Base-by-base conservation (phyloP, 1,284 basidiomycete genomes). In the Naganishia liquefaciens region DNA sequence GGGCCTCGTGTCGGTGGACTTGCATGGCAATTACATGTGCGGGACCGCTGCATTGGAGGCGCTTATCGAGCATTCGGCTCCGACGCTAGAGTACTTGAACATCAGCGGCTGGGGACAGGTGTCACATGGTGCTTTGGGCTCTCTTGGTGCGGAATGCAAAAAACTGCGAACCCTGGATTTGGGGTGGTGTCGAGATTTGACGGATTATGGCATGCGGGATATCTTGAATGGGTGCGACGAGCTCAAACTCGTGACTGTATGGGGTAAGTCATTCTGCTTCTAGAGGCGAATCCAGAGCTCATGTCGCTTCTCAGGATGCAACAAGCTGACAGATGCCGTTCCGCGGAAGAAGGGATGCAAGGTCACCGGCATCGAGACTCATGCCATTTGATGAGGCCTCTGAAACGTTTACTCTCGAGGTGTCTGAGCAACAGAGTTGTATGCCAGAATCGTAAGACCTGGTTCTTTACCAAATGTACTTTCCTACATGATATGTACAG, bases 181-280 rank as follows among this genome's bases (percentile, higher is more conserved):
- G 6, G 88, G 93, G 1, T 99, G 91, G 84, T 94, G 93, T 69
- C 81, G 95, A 47, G 83, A 85, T 42, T 83, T 91, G 37, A 89
- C 94, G 69, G 90, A 99, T 76, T 92, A 88, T 72, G 81, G 89
- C 1, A 77, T 98, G 67, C 88, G 90, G 75, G 82, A 79, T 23
- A 79, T 92, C 71, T 75, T 92, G 68, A 86, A 89, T 17, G 80
- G 80, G 0, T 81, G 81, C 57, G 70, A 69, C 1, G 27, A 67
- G 2, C 68, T 79, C 42, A 65, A 76, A 62, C 43, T 65, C 13
- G 60, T 80, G 30, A 68, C 70, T 39, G 77, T 79, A 0, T 80
- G 79, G 79, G 79, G 78, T 78, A 66, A 72, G 76, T 73, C 2
- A 19, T n/a, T 19, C 19, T 15, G 17, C 15, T 11, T 11, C 23